These are phyloP conservation scores for Protomyces inouyei DNA, from an alignment of 1,139 yeast genomes.

Conservation along the genomic window DNA sequence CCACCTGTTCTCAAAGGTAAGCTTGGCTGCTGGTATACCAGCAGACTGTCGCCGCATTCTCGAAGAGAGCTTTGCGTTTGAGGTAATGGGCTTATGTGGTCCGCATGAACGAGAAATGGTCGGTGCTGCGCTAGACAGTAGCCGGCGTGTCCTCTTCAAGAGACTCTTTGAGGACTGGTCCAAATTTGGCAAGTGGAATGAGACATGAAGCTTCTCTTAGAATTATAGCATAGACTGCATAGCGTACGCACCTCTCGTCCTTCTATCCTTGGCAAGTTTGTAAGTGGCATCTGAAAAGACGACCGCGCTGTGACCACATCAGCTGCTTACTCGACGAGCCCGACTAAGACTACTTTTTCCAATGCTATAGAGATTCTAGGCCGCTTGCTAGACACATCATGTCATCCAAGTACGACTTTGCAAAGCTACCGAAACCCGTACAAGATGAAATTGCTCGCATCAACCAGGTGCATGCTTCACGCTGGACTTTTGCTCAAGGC, in stretches of 20 bases:
- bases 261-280: no score
- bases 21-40: background rate
- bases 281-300: no score
- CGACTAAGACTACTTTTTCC: no score
- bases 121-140: constrained; percentile 64
- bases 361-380: no score
- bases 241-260: background rate
- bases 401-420: background rate
- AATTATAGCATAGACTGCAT: background rate
- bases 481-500: constrained; percentile 72
- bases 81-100: constrained; percentile 63
- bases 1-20: background rate
- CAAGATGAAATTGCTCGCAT: background rate
- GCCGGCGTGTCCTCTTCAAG: constrained; percentile 66
- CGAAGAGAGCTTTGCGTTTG: constrained; percentile 53
- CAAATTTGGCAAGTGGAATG: constrained; percentile 79
- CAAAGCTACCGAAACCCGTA: background rate
- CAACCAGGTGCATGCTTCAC: background rate
- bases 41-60: constrained; percentile 50
- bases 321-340: no score
- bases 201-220: constrained; percentile 39
- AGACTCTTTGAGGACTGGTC: constrained; percentile 66
- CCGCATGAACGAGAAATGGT: constrained; percentile 59
- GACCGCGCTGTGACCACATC: no score
- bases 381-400: background rate